Evolutionary conservation across 768 basidiomycete genomes (phyloP).

Genomic region (Rhizopogon sp.): DNA sequence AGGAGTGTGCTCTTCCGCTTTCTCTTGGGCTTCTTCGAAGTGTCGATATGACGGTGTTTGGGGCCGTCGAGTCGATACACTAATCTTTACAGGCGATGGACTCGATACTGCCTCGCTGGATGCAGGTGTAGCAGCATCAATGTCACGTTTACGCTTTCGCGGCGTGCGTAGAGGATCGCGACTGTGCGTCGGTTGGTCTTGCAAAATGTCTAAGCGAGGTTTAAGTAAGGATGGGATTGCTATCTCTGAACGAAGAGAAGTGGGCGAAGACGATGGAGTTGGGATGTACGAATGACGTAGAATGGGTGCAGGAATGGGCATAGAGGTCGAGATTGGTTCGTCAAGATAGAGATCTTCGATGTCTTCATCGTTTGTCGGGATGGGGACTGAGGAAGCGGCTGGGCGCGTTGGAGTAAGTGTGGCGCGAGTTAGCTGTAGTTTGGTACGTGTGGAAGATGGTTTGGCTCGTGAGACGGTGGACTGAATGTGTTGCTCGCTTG

Average conservation of each 20-base stretch:
- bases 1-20: constrained; percentile 5
- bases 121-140: constrained; percentile 4
- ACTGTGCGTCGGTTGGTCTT: not conserved
- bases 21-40: constrained; percentile 7
- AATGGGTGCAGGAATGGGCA: constrained; percentile 12
- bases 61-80: constrained; percentile 1
- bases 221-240: not conserved
- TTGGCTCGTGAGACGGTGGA: constrained; percentile 10
- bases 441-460: not conserved
- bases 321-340: constrained; percentile 22
- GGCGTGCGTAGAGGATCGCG: constrained; percentile 26
- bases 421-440: constrained; percentile 9
- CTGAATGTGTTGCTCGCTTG: constrained; percentile 6
- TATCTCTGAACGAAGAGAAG: not conserved
- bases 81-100: constrained; percentile 26
- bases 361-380: constrained; percentile 27
- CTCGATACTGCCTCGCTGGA: constrained; percentile 15
- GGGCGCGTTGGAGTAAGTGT: constrained; percentile 10
- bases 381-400: constrained; percentile 20
- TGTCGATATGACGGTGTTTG: not conserved
- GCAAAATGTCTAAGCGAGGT: not conserved
- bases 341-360: constrained; percentile 32
- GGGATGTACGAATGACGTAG: constrained; percentile 14
- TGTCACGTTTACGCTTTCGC: constrained; percentile 20
- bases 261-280: not conserved